phyloP scores from a whole-genome alignment of 1,284 basidiomycete species.

The Heterobasidion parviporum region DNA sequence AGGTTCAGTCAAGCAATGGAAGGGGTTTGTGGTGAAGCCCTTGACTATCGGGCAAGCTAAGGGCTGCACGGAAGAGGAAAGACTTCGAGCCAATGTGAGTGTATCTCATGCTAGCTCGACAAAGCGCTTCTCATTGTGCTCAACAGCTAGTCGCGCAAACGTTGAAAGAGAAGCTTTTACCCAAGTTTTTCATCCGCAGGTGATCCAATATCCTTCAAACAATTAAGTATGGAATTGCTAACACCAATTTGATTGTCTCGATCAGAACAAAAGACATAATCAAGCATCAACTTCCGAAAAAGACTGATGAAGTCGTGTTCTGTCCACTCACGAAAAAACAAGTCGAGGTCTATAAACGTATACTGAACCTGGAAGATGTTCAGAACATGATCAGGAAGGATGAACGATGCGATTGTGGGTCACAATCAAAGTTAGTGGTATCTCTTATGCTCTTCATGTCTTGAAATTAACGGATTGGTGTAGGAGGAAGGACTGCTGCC shows the following conservation, averaged over 20 bases:
- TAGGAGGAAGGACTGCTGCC: conserved; percentile 61
- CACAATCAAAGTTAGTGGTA: conserved; percentile 35
- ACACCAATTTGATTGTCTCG: conserved; percentile 1
- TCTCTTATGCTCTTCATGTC: neutral
- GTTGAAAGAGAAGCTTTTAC: conserved; percentile 62
- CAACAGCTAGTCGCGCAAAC: conserved; percentile 42
- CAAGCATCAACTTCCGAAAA: conserved; percentile 69
- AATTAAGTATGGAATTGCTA: neutral
- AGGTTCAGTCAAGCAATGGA: conserved; percentile 65
- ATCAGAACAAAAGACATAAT: conserved; percentile 77
- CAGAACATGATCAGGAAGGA: conserved; percentile 62
- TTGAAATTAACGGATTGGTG: neutral
- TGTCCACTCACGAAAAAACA: conserved; percentile 73
- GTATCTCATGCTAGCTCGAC: neutral
- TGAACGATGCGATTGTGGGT: conserved; percentile 67
- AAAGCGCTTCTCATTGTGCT: neutral
- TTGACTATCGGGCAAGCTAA: conserved; percentile 62
- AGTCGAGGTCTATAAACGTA: conserved; percentile 59
- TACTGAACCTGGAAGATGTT: conserved; percentile 53
- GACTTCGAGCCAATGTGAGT: conserved; percentile 46
- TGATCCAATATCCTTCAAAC: conserved; percentile 16
- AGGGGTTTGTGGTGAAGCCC: conserved; percentile 55
- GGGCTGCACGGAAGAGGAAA: conserved; percentile 52
- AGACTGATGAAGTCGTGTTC: conserved; percentile 83
- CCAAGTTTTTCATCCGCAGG: conserved; percentile 73